Evolutionary conservation across 495 filamentous ascomycete genomes (phyloP).

Genomic region (Rostrohypoxylon terebratum): DNA sequence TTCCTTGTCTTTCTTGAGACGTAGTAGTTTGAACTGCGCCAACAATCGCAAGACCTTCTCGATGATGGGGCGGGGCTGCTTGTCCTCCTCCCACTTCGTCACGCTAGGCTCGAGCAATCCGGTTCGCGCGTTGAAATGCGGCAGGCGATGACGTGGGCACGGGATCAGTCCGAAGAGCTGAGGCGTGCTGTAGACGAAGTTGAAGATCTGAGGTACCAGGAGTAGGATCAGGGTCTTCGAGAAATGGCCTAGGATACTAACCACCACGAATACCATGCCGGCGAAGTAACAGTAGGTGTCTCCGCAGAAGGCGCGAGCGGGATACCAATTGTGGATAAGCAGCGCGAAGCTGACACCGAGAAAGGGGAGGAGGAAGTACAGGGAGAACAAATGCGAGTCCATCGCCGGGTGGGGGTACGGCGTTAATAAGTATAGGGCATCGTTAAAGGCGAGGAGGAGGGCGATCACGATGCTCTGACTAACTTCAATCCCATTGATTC

Average conservation of each 20-base stretch:
- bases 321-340: constrained; percentile 94
- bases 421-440: constrained; percentile 79
- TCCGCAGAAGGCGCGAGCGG: constrained; percentile 92
- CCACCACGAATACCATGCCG: constrained; percentile 98
- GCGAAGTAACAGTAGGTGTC: constrained; percentile 99
- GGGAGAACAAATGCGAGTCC: constrained; percentile 93
- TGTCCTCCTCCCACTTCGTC: constrained; percentile 75
- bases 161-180: constrained; percentile 91
- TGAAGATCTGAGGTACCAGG: constrained; percentile 94
- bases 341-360: constrained; percentile 90
- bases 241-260: constrained; percentile 96
- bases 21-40: constrained; percentile 71
- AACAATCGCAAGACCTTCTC: constrained; percentile 70
- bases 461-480: constrained; percentile 93
- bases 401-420: constrained; percentile 91
- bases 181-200: constrained; percentile 91
- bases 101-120: constrained; percentile 86
- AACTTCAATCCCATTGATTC: constrained; percentile 98
- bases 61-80: constrained; percentile 75
- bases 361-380: constrained; percentile 94
- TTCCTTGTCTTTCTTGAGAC: constrained; percentile 70
- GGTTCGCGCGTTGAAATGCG: constrained; percentile 84
- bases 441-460: constrained; percentile 83
- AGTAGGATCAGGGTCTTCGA: constrained; percentile 94
- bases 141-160: constrained; percentile 91